Base-by-base conservation (phyloP, 352 stramenopile genomes). In the Phytophthora europaea region DNA sequence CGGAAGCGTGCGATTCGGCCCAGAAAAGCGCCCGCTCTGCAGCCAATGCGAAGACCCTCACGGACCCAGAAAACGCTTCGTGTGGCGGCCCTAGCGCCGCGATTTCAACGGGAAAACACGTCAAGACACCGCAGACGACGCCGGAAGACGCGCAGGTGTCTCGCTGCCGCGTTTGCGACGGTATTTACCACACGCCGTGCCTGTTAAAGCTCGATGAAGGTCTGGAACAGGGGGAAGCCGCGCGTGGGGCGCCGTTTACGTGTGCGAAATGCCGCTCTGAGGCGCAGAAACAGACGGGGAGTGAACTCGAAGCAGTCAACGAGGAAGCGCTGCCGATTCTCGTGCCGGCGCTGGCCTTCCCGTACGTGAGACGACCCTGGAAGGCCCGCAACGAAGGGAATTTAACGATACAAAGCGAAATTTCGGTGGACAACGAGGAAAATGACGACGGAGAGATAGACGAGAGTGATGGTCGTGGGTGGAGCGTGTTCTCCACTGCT, bases 161-260 rank as follows among this genome's bases (percentile, higher is more conserved):
- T 56, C 71, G 71, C 3, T 90, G 83, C 54, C 34, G 13, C 26
- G 65, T 54, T 12, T 90, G 83, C 36, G 75, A 74, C 12, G 83
- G 83, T 5, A 75, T 82, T 45, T 90, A 83, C 66, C 83, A 90
- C 73, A 50, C 66, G 2, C 45, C 66, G 45, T 90, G 83, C 47
- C 54, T 85, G 34, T 22, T 56, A 33, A 66, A 65, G 15, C n/a
- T 68, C 36, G 38, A 38, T 55, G 20, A 52, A 1, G 38, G 4
- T 8, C 28, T 47, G 16, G 22, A 66, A 16, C 10, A 22, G 3
- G 22, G n/a, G 15, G 34, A 62, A 55, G 23, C 15, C 18, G 28
- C 13, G 28, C 16, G n/a, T 10, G 63, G 23, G 7, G 28, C 43
- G n/a, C 13, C 45, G 3, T 80, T 76, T 58, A 61, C 63, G 36